Evolutionary conservation across 495 filamentous ascomycete genomes (phyloP).

Genomic region (Choiromyces venosus): DNA sequence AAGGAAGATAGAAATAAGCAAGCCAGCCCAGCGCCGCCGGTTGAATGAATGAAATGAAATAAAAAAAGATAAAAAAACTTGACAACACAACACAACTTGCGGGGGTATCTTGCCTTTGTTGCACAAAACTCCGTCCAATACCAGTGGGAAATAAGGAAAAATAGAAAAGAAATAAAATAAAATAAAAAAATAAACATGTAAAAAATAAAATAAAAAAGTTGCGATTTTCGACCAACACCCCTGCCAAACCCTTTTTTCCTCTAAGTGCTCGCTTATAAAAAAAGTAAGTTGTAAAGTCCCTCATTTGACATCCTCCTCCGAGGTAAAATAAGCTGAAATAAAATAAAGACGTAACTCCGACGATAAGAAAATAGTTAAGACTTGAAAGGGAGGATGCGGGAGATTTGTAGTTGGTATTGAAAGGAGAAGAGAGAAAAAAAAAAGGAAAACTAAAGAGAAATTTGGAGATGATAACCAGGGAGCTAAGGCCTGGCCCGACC

Average conservation of each 20-base stretch:
- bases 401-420: neutral
- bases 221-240: neutral
- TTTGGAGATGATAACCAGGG: neutral
- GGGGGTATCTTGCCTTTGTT: neutral
- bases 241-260: constrained; percentile 12
- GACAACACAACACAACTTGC: constrained; percentile 11
- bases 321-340: neutral
- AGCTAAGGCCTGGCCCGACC: constrained; percentile 47
- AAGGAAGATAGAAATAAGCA: constrained; percentile 24
- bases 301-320: neutral
- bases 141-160: neutral
- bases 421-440: neutral
- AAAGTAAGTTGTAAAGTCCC: constrained; percentile 32
- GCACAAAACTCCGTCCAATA: neutral
- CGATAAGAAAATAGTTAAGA: neutral
- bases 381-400: neutral
- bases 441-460: neutral
- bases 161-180: neutral
- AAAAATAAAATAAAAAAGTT: neutral
- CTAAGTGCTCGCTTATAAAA: constrained; percentile 30
- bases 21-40: constrained; percentile 17
- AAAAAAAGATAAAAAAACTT: constrained; percentile 27
- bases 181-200: no score
- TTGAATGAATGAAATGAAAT: constrained; percentile 17
- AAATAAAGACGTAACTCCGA: neutral